Conservation (phyloP, 2,329 filamentous ascomycete genomes). For the Monosporascus ibericus region DNA sequence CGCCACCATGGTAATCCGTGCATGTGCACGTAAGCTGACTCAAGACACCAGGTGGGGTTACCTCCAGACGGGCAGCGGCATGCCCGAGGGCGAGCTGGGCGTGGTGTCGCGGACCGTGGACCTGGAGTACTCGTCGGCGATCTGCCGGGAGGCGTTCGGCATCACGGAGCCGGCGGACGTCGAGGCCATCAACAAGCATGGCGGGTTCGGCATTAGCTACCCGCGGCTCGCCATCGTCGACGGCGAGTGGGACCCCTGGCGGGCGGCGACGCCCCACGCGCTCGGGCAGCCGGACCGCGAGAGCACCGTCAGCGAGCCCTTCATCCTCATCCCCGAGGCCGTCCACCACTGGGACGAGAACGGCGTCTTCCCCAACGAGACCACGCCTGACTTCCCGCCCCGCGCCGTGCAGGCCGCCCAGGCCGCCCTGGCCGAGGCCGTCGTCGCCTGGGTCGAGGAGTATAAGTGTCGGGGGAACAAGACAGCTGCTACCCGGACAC, state of each 20-base stretch:
- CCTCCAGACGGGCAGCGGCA: conserved; percentile 66
- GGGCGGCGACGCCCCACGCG: conserved; percentile 64
- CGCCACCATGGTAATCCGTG: too few species aligned
- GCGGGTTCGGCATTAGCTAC: conserved; percentile 66
- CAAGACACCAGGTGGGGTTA: conserved; percentile 61
- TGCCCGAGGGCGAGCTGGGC: conserved; percentile 57
- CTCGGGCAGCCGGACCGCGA: conserved; percentile 49
- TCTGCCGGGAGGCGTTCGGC: conserved; percentile 65
- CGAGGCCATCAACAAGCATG: conserved; percentile 67
- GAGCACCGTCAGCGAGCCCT: conserved; percentile 61
- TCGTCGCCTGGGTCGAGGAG: conserved; percentile 61
- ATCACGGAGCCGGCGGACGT: conserved; percentile 58
- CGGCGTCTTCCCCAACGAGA: conserved; percentile 58
- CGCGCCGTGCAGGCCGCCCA: conserved; percentile 54
- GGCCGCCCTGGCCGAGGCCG: conserved; percentile 51
- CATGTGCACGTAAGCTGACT: conserved; percentile 5
- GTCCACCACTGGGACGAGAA: conserved; percentile 82
- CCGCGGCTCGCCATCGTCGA: conserved; percentile 72
- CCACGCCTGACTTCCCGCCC: conserved; percentile 52
- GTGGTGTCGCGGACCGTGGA: conserved; percentile 66
- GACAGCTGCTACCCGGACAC: background rate
- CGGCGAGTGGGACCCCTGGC: conserved; percentile 76
- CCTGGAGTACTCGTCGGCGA: conserved; percentile 52
- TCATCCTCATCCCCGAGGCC: conserved; percentile 61
- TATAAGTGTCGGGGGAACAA: conserved; percentile 20